Percentiles rank a stretch among this genome's conserved stretches.
phyloP scores from a whole-genome alignment of 768 basidiomycete species.

The Daedaleopsis sinensis region DNA sequence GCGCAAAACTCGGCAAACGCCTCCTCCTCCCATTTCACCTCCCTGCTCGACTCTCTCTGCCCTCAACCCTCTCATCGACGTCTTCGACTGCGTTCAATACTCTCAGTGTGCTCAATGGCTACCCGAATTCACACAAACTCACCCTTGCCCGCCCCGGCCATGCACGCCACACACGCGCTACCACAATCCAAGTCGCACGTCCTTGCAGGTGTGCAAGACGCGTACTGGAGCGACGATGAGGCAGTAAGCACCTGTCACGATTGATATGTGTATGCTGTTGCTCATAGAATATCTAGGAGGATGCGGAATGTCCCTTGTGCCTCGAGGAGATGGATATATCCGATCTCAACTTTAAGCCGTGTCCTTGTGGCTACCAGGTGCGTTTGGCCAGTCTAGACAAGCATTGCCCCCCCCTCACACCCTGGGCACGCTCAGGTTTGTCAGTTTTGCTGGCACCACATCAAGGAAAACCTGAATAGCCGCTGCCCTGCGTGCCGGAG shows the following conservation, averaged over 20 bases:
- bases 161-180: conserved; percentile 69
- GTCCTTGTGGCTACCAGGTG: conserved; percentile 98
- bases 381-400: conserved; percentile 7
- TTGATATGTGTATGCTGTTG: background rate
- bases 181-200: conserved; percentile 86
- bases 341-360: conserved; percentile 99
- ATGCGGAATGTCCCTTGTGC: conserved; percentile 97
- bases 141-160: conserved; percentile 72
- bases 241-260: conserved; percentile 50
- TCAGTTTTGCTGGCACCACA: conserved; percentile 99
- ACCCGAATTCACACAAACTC: conserved; percentile 62
- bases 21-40: conserved; percentile 30
- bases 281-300: conserved; percentile 62
- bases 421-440: conserved; percentile 70
- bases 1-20: conserved; percentile 29
- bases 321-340: conserved; percentile 99
- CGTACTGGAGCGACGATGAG: conserved; percentile 96
- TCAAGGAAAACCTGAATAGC: conserved; percentile 93
- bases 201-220: conserved; percentile 89
- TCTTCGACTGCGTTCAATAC: conserved; percentile 1
- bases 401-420: background rate
- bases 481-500: conserved; percentile 96
- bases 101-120: conserved; percentile 49
- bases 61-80: conserved; percentile 10
- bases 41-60: conserved; percentile 12